Evolutionary conservation across 495 filamentous ascomycete genomes (phyloP).

Genomic region (Aspergillus egyptiacus): DNA sequence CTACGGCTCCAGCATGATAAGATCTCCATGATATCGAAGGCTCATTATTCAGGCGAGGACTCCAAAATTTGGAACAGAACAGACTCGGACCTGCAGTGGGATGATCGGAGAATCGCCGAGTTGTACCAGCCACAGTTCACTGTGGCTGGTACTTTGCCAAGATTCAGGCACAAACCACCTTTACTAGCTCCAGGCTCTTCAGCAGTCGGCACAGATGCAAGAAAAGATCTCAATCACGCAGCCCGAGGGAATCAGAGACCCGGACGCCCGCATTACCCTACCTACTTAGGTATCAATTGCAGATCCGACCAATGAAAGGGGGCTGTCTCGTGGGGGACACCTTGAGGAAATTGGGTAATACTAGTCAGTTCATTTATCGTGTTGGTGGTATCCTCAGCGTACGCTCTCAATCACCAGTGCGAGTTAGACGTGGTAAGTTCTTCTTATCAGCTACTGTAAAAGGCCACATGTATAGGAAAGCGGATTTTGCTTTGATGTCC

Average conservation of each 20-base stretch:
- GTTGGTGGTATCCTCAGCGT: constrained; percentile 3
- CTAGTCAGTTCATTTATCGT: constrained; percentile 9
- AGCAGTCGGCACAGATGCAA: no score
- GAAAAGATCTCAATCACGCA: no score
- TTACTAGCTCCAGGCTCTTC: not conserved
- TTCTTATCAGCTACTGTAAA: not conserved
- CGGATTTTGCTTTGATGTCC: not conserved
- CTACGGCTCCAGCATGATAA: no score
- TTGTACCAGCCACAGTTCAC: constrained; percentile 8
- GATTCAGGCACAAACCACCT: constrained; percentile 3
- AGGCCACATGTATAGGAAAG: not conserved
- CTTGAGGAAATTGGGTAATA: constrained; percentile 16
- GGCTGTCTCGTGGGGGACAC: constrained; percentile 9
- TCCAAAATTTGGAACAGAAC: no score
- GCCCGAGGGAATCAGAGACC: no score
- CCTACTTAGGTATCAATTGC: not conserved
- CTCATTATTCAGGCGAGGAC: not conserved
- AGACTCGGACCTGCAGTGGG: no score
- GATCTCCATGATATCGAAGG: no score
- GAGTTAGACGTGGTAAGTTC: constrained; percentile 15
- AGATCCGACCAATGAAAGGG: constrained; percentile 20
- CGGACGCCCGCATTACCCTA: no score
- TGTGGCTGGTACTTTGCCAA: constrained; percentile 12
- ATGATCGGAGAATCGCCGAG: not conserved
- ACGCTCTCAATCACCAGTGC: not conserved